Evolutionary conservation across 371 early-diverging fungal species (phyloP), one percentile per base, ranked within the genome.

Genomic region (Syncephalastrum racemosum): DNA sequence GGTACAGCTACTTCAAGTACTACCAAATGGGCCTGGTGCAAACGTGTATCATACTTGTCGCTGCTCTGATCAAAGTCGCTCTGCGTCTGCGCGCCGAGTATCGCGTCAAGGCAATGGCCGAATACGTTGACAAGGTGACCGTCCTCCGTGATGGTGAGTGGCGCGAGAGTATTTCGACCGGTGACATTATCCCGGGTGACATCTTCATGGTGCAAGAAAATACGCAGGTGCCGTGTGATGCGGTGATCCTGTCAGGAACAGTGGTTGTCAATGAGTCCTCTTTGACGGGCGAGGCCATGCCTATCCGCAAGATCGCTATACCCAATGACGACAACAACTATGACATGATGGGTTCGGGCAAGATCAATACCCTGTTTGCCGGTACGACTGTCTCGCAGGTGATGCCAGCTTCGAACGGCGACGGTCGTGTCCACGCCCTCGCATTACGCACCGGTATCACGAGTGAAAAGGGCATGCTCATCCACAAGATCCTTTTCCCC

Each of bases 231-330:
- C 77, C 78, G 31, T 86, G 84, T 62, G 92, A 92, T 67, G 81
- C 79, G 27, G 73, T 84, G 4, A 64, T 95, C 18, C 59, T 92
- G 5, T 70, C 74, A 12, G 94, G 95, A 46, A 79, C 83, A 45
- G 75, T 79, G 1, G 81, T 93, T 13, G 83, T 88, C 4, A 88
- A 95, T 67, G 95, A 95, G 69, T 82, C 86, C 57, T 82, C 88
- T 53, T 75, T 94, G 51, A 45, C 46, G 22, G 91, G 94, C 45
- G 96, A 96, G 76, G 85, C 90, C 24, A 81, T 91, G 56, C 95
- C 95, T 0, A 86, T 95, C 50, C 85, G 89, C 50, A 95, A 94
- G 64, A 77, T 85, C 46, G 58, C 88, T n/a, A 70, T 86, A 18
- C 71, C 70, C 42, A 58, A 71, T 57, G 85, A 86, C 50, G 58